Conservation (phyloP, 1,284 basidiomycete genomes). For the Rhodotorula sp. region DNA sequence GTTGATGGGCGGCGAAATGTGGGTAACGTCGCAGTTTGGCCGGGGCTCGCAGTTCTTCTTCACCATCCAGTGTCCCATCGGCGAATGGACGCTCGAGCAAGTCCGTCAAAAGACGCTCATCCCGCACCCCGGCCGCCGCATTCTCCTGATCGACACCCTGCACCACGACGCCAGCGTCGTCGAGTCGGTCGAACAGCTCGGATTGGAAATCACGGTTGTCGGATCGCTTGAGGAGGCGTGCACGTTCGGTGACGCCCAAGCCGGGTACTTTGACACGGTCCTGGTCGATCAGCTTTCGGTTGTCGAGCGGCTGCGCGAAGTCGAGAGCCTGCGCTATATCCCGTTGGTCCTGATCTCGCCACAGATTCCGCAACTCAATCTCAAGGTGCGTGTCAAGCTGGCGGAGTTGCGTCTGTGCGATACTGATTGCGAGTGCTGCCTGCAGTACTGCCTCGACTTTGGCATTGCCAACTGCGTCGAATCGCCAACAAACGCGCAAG, state of each 20-base stretch:
- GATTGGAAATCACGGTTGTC: constrained; percentile 75
- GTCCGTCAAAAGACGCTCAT: constrained; percentile 44
- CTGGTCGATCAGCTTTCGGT: constrained; percentile 83
- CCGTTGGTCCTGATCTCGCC: constrained; percentile 93
- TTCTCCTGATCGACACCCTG: constrained; percentile 88
- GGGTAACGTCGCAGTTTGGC: constrained; percentile 87
- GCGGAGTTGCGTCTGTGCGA: background rate
- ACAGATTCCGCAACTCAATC: constrained; percentile 46
- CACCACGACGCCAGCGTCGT: constrained; percentile 74
- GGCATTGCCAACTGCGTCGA: constrained; percentile 88
- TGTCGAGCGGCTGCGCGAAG: constrained; percentile 83
- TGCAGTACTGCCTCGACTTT: constrained; percentile 44
- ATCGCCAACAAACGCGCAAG: constrained; percentile 82
- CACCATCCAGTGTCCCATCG: constrained; percentile 67
- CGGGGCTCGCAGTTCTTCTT: constrained; percentile 97
- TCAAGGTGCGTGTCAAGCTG: constrained; percentile 37
- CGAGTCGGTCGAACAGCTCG: constrained; percentile 72
- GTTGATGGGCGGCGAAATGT: constrained; percentile 97
- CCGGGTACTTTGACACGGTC: constrained; percentile 90
- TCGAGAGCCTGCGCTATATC: constrained; percentile 92
- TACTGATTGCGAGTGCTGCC: background rate
- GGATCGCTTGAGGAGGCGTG: constrained; percentile 71
- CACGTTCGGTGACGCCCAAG: constrained; percentile 53
- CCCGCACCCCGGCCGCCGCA: constrained; percentile 56
- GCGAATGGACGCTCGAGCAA: constrained; percentile 43